Conservation (phyloP, 345 rosid species). For the Linum tenue region DNA sequence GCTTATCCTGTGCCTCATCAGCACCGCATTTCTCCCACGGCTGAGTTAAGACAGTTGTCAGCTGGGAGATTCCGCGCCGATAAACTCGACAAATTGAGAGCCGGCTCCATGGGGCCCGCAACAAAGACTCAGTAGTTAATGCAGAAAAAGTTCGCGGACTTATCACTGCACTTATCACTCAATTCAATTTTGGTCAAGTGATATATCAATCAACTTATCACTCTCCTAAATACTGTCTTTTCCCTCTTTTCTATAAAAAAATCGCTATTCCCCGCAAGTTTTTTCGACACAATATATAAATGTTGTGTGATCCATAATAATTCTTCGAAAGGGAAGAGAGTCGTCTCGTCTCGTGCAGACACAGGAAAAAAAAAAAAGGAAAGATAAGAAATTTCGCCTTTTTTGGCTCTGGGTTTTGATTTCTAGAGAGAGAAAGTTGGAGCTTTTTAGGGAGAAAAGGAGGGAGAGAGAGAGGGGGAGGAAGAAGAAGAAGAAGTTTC, state of each 20-base stretch:
- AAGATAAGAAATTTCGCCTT: background rate
- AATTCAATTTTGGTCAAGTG: background rate
- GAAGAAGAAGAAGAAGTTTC: slow-evolving; percentile 17
- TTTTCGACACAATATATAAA: slow-evolving; percentile 20
- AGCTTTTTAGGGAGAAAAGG: background rate
- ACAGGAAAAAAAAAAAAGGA: slow-evolving; percentile 1
- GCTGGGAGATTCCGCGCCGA: slow-evolving; percentile 72
- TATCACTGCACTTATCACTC: background rate
- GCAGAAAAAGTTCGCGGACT: slow-evolving; percentile 12
- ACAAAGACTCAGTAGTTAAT: background rate
- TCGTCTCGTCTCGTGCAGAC: background rate
- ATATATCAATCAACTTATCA: rapidly evolving
- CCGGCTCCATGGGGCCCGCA: slow-evolving; percentile 54
- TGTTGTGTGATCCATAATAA: slow-evolving; percentile 7
- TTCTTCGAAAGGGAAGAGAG: slow-evolving; percentile 15
- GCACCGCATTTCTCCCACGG: too few relatives aligned
- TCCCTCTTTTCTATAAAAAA: slow-evolving; percentile 40
- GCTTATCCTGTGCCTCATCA: too few relatives aligned
- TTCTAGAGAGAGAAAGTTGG: slow-evolving; percentile 17
- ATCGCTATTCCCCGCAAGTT: slow-evolving; percentile 35
- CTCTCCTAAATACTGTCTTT: slow-evolving; percentile 12
- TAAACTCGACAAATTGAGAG: slow-evolving; percentile 43
- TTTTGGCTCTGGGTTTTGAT: background rate
- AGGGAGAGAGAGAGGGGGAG: background rate
- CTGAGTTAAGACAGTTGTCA: slow-evolving; percentile 30